Base-by-base conservation (phyloP, 225 moss, liverwort and hornwort genomes). In the Polytrichum formosum region DNA sequence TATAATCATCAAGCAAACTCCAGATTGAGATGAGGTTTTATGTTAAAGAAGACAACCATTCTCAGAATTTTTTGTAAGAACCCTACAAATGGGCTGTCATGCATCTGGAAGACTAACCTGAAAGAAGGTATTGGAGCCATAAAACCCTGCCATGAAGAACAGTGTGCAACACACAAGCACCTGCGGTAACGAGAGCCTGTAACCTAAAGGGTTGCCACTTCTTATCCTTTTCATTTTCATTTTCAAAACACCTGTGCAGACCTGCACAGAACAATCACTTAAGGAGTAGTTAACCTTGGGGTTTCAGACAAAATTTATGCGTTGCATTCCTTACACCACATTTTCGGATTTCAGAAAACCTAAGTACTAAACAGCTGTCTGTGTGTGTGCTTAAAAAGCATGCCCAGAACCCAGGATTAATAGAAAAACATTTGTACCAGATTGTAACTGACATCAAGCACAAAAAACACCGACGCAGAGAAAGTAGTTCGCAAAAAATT, bases 111-210 rank as follows among this genome's bases (percentile, higher is more conserved):
- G 55, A 61, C 37, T 28, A 67, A 92, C 92, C 91, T 91, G 84
- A 46, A 72, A 84, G 69, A 80, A 79, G 69, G 83, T 55, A 53
- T 78, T 74, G 61, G 88, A 85, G 77, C 88, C 67, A 46, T 76
- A 98, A 76, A 82, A 98, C 5, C 98, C 98, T 56, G 85, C 81
- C 53, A 91, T 85, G 76, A 98, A 98, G 84, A 94, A 91, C 70
- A 88, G 73, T 29, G 69, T 61, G 79, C 91, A 85, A 69, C 90
- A 77, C 26, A 98, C 76, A 64, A 94, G 63, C 7, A 91, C 88
- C 77, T 88, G 82, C 20, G 91, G 98, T 27, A 94, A 82, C 28
- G 90, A 85, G 61, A 94, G 76, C 78, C 72, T 85, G 77, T 88
- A 85, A 53, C 83, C 66, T 46, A 83, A 64, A 61, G 80, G 79